A percentile compares a stretch with the other conserved stretches of the same genome.
These are phyloP conservation scores for Cytauxzoon felis DNA, from an alignment of 169 alveolate genomes.

Conservation along the genomic window DNA sequence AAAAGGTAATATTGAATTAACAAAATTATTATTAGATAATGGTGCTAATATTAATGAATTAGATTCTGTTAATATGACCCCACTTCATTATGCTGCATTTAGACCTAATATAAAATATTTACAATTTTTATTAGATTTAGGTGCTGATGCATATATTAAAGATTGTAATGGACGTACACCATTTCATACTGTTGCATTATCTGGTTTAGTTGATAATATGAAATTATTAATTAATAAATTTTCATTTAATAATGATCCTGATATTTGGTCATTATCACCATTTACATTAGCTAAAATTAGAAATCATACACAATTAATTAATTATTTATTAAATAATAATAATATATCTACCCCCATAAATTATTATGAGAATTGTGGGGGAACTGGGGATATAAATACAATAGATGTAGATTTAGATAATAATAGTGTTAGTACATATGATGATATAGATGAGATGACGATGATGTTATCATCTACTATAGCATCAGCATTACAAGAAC, in stretches of 20 bases:
- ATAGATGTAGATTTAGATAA: background rate
- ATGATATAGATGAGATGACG: slow-evolving; percentile 57
- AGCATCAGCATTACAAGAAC: slow-evolving; percentile 77
- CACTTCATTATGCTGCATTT: slow-evolving; percentile 78
- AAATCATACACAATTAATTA: slow-evolving; percentile 51
- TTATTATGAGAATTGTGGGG: background rate
- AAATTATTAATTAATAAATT: slow-evolving; percentile 71
- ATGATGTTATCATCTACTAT: slow-evolving; percentile 75
- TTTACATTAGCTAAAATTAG: slow-evolving; percentile 68
- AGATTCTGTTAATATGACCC: slow-evolving; percentile 78
- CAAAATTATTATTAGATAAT: slow-evolving; percentile 62
- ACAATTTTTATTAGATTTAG: slow-evolving; percentile 65
- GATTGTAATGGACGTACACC: slow-evolving; percentile 85
- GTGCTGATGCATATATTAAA: slow-evolving; percentile 72
- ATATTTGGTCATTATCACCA: slow-evolving; percentile 79
- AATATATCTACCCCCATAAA: too few relatives aligned
- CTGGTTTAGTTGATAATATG: slow-evolving; percentile 78
- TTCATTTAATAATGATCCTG: slow-evolving; percentile 66
- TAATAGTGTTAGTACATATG: background rate
- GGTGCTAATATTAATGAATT: slow-evolving; percentile 74
- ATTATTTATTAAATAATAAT: too few relatives aligned
- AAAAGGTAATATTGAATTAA: slow-evolving; percentile 75
- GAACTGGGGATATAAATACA: background rate
- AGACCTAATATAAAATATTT: slow-evolving; percentile 72
- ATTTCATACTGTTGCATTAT: slow-evolving; percentile 82